Evolutionary conservation across 805 yeast genomes (phyloP).

Genomic region (Isabelozyma pseudorhagii): DNA sequence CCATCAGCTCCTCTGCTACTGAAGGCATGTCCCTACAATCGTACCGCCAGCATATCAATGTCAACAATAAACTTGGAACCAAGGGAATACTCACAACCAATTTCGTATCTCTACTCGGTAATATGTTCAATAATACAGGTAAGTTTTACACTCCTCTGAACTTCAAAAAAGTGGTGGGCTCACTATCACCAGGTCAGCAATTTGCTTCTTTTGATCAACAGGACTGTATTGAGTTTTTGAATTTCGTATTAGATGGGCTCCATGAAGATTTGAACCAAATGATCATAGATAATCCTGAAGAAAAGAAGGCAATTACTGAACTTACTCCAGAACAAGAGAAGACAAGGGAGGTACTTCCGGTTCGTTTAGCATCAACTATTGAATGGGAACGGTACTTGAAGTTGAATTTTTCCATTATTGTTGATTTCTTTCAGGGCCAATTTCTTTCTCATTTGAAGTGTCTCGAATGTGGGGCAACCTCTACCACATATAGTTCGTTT

Average conservation of each 20-base stretch:
- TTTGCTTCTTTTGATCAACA: constrained; percentile 74
- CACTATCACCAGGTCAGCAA: constrained; percentile 53
- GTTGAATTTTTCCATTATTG: constrained; percentile 74
- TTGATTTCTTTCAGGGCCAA: constrained; percentile 86
- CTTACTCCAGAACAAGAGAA: constrained; percentile 61
- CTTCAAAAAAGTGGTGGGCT: constrained; percentile 67
- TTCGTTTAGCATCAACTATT: constrained; percentile 77
- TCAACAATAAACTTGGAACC: constrained; percentile 72
- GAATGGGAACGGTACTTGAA: constrained; percentile 90
- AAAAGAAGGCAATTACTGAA: constrained; percentile 42
- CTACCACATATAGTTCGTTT: constrained; percentile 84
- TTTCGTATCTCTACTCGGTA: constrained; percentile 58
- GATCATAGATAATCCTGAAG: constrained; percentile 23
- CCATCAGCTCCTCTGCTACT: constrained; percentile 17
- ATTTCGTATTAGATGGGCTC: constrained; percentile 67
- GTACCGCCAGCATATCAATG: constrained; percentile 66
- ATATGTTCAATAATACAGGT: constrained; percentile 49
- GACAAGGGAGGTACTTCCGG: constrained; percentile 66
- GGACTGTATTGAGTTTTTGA: constrained; percentile 81
- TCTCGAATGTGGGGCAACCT: constrained; percentile 65
- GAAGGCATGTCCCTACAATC: constrained; percentile 30
- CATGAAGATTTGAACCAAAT: constrained; percentile 85
- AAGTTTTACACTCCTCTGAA: constrained; percentile 54
- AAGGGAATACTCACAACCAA: constrained; percentile 72
- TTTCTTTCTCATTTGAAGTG: constrained; percentile 77